Base-by-base conservation (phyloP, 371 early-diverging fungal genomes). In the Rhizopus arrhizus region DNA sequence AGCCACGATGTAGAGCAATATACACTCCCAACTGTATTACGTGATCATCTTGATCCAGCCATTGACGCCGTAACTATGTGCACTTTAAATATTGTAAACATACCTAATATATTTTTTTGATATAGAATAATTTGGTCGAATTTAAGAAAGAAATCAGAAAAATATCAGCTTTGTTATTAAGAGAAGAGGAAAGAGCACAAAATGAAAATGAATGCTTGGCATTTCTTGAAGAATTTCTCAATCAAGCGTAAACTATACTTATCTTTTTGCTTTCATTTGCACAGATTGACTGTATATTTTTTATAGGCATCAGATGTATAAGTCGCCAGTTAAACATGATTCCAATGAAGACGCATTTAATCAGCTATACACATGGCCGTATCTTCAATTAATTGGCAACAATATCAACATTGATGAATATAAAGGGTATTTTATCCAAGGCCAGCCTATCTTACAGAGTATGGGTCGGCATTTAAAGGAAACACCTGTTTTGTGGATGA, bases 331-430 rank as follows among this genome's bases (percentile, higher is more conserved):
- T 55, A 55, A 47, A 13, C 38, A 40, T 31, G 28, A 56, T 13
- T 4, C 50, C 15, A 45, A 11, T 56, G 57, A 62, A 12, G 53
- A 62, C 36, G 34, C 51, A 6, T 56, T 56, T n/a, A 62, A 62
- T 45, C 57, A 51, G 35, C 46, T 62, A 33, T 29, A 56, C 16
- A 40, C 56, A 35, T 61, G 48, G 47, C 49, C 61, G 0, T 61
- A 48, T 16, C 8, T 48, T n/a, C 15, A 13, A n/a, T n/a, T 52
- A 1, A 36, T 49, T 32, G 41, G 35, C 3, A 54, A 43, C 22
- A 50, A 12, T 15, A 55, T 56, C 46, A 7, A 35, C 40, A 36
- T 22, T 33, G 16, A 55, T 55, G 45, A 32, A 9, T 55, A 29
- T 55, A 31, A n/a, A 43, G 13, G 45, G 11, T 13, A 55, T 55